phyloP scores from a whole-genome alignment of 1,139 yeast genomes.

The Yamadazyma kanchanaburiensis region DNA sequence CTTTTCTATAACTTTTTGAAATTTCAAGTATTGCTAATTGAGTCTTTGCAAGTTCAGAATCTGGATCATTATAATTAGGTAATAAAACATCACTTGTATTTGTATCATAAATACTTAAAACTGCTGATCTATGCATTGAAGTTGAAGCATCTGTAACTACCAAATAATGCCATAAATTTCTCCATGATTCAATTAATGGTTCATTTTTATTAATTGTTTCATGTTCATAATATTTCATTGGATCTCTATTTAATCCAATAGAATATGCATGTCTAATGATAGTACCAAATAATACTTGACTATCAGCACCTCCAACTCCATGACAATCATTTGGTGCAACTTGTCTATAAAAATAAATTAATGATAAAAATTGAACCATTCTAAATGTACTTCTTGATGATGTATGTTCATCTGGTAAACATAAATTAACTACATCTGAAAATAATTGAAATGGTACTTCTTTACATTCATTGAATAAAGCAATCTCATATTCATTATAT shows the following conservation, averaged over 20 bases:
- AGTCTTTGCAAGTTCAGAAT: slow-evolving; percentile 17
- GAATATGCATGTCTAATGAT: slow-evolving; percentile 39
- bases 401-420: slow-evolving; percentile 29
- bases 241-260: slow-evolving; percentile 45
- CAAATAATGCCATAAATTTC: slow-evolving; percentile 37
- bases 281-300: slow-evolving; percentile 37
- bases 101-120: slow-evolving; percentile 23
- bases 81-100: slow-evolving; percentile 33
- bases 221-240: slow-evolving; percentile 29
- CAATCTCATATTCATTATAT: slow-evolving; percentile 26
- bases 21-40: slow-evolving; percentile 17
- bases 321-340: slow-evolving; percentile 43
- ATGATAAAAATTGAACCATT: slow-evolving; percentile 29
- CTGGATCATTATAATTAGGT: slow-evolving; percentile 19
- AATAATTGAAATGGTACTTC: slow-evolving; percentile 22
- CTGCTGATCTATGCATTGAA: slow-evolving; percentile 34
- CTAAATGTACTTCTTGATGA: slow-evolving; percentile 30
- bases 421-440: slow-evolving; percentile 25
- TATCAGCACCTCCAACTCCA: slow-evolving; percentile 43
- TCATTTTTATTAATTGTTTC: slow-evolving; percentile 28
- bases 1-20: slow-evolving; percentile 26
- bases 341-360: slow-evolving; percentile 33
- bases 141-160: slow-evolving; percentile 27
- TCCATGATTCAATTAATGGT: slow-evolving; percentile 31
- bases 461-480: slow-evolving; percentile 27